These are phyloP conservation scores for Aquilaria malaccensis DNA, from an alignment of 345 rosid genomes.

Conservation along the genomic window DNA sequence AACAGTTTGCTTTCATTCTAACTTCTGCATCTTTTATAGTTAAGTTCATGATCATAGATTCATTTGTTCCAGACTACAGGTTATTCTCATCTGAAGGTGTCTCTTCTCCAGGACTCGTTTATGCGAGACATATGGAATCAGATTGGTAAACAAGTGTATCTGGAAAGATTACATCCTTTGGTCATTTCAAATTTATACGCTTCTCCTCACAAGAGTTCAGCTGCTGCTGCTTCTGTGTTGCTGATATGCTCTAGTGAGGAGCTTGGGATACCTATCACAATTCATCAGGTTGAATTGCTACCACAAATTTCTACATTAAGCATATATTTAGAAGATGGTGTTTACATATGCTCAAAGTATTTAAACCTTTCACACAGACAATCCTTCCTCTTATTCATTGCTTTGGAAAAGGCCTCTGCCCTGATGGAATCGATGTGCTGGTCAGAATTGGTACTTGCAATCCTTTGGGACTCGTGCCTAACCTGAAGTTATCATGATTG, in stretches of 20 bases:
- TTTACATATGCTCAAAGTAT: conserved; percentile 17
- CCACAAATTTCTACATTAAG: not conserved
- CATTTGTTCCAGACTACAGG: conserved; percentile 68
- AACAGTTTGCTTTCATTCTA: conserved; percentile 17
- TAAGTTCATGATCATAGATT: conserved; percentile 20
- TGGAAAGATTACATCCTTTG: conserved; percentile 66
- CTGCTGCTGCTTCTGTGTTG: conserved; percentile 87
- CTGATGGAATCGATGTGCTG: conserved; percentile 88
- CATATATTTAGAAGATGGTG: conserved; percentile 6
- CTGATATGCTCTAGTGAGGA: conserved; percentile 91
- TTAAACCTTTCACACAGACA: conserved; percentile 46
- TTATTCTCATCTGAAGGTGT: conserved; percentile 83
- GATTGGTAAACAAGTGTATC: conserved; percentile 72
- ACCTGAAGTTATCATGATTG: conserved; percentile 14
- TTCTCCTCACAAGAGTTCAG: conserved; percentile 72
- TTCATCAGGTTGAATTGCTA: conserved; percentile 63
- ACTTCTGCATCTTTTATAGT: conserved; percentile 9
- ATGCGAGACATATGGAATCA: conserved; percentile 76
- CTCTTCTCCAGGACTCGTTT: conserved; percentile 91
- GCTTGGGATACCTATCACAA: conserved; percentile 80
- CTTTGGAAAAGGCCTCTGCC: conserved; percentile 86
- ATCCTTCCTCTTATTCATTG: conserved; percentile 80
- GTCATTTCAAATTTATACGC: conserved; percentile 71
- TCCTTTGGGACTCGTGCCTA: conserved; percentile 22
- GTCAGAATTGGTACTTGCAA: conserved; percentile 79